A percentile compares a stretch with the other conserved stretches of the same genome.
These are phyloP conservation scores for Teratosphaeria epicoccoides DNA, from an alignment of 2,329 filamentous ascomycete genomes.

Conservation along the genomic window DNA sequence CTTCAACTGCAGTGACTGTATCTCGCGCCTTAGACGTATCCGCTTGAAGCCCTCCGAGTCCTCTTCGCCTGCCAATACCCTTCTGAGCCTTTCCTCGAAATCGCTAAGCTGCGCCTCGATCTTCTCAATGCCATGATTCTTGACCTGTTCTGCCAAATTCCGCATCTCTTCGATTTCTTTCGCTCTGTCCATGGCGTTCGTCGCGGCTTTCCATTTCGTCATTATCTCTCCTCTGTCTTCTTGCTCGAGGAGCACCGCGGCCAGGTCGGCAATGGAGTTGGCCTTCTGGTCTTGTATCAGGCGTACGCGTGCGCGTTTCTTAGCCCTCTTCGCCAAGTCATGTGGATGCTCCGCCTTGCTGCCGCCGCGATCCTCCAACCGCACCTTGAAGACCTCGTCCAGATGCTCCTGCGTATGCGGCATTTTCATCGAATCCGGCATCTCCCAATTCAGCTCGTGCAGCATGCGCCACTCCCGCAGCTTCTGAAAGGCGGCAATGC, in stretches of 20 bases:
- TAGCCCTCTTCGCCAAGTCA: constrained; percentile 24
- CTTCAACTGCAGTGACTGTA: constrained; percentile 1
- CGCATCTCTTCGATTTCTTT: constrained; percentile 13
- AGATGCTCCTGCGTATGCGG: constrained; percentile 29
- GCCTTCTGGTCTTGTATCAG: constrained; percentile 54
- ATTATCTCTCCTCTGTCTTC: constrained; percentile 26
- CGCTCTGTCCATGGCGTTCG: constrained; percentile 4
- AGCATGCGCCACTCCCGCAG: constrained; percentile 51
- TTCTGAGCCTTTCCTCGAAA: constrained; percentile 1
- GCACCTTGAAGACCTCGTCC: constrained; percentile 30
- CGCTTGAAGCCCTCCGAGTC: constrained; percentile 3
- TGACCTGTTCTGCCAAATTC: constrained; percentile 8
- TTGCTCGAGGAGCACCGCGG: constrained; percentile 44
- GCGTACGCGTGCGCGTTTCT: constrained; percentile 41
- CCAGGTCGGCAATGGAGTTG: constrained; percentile 51
- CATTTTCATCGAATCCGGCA: constrained; percentile 23
- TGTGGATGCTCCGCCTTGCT: constrained; percentile 22
- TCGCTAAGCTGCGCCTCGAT: constrained; percentile 9
- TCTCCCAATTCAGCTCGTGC: constrained; percentile 45
- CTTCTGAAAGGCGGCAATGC: constrained; percentile 46
- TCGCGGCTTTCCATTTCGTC: constrained; percentile 7
- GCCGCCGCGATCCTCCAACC: constrained; percentile 23
- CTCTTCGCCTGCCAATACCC: constrained; percentile 3
- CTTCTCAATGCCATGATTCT: constrained; percentile 10
- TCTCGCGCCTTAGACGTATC: constrained; percentile 4